These are phyloP conservation scores for Cercophora sp. DNA, from an alignment of 495 filamentous ascomycete genomes.

Conservation along the genomic window DNA sequence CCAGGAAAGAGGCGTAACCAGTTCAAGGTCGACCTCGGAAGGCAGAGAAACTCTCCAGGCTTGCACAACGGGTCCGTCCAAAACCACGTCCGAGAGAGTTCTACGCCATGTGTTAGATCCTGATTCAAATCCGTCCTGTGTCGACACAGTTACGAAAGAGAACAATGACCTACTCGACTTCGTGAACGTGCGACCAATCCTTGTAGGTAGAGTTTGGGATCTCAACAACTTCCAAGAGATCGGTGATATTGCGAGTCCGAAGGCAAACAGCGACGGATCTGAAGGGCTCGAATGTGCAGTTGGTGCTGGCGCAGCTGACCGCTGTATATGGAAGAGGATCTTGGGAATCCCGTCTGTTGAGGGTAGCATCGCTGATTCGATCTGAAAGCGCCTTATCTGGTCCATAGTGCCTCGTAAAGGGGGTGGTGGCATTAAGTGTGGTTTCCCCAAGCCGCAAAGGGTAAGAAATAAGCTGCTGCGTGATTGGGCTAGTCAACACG, in stretches of 20 bases:
- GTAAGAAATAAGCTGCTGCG: conserved; percentile 12
- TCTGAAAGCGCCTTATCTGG: too few relatives aligned
- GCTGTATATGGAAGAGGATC: background rate
- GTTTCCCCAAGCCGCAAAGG: background rate
- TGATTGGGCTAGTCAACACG: conserved; percentile 11
- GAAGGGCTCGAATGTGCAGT: conserved; percentile 1
- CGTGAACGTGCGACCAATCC: background rate
- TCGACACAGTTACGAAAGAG: too few relatives aligned
- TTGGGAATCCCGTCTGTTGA: too few relatives aligned
- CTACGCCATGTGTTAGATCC: too few relatives aligned
- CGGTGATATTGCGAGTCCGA: background rate
- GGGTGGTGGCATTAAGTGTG: background rate
- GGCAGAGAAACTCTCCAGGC: too few relatives aligned
- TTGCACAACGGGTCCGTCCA: too few relatives aligned
- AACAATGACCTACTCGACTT: too few relatives aligned
- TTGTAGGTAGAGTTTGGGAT: background rate
- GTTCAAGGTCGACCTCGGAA: too few relatives aligned
- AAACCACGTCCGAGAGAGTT: too few relatives aligned
- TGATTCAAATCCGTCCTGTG: too few relatives aligned
- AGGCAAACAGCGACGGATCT: conserved; percentile 2
- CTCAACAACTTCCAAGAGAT: background rate
- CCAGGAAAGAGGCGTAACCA: too few relatives aligned
- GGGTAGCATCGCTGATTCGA: too few relatives aligned
- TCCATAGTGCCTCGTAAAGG: background rate
- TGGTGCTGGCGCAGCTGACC: background rate